Evolutionary conservation across 2,329 filamentous ascomycete genomes (phyloP), one percentile per base, ranked within the genome.

Genomic region (Colletotrichum filicis): DNA sequence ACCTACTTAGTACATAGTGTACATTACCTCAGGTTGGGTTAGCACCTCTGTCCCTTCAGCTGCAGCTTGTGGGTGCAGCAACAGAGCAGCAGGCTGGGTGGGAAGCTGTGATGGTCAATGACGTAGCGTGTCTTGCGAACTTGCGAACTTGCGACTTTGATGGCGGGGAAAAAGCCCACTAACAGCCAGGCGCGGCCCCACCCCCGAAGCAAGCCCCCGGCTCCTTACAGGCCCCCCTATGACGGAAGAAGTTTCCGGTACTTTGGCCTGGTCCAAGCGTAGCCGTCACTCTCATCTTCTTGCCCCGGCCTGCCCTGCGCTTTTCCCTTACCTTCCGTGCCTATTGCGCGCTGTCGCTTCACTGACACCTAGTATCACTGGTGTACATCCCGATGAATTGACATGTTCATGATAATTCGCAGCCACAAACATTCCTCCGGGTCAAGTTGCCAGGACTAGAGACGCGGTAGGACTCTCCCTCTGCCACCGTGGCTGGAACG

Each of bases 101-200:
- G 32, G 57, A 65, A 73, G 66, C 71, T 73, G 66, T 73, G 66
- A 73, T 73, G 66, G 56, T 73, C 61, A 60, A 73, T 73, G 71
- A 73, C 71, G 71, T 73, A 73, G 66, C 32, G 30, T 73, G 71
- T 73, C 71, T 73, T 57, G 66, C 60, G 60, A 69, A 42, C 71
- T 73, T 57, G 66, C 60, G 60, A 69, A 42, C 37, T 42, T 42
- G 37, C 37, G 37, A 42, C 37, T 30, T 63, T 59, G 32, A 53
- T 63, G 52, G 66, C 66, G 30, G 37, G 55, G 58, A 42, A 35
- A 12, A 73, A 60, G 53, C 26, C 66, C 66, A 73, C 66, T 70
- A 73, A 69, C 65, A 46, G 53, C 46, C 46, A 42, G 57, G 59
- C n/a, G n/a, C 66, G 61, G 66, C 60, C 42, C 70, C 66, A 58